These are phyloP conservation scores for Colletotrichum sp. DNA, from an alignment of 2,329 filamentous ascomycete species.

Conservation along the genomic window DNA sequence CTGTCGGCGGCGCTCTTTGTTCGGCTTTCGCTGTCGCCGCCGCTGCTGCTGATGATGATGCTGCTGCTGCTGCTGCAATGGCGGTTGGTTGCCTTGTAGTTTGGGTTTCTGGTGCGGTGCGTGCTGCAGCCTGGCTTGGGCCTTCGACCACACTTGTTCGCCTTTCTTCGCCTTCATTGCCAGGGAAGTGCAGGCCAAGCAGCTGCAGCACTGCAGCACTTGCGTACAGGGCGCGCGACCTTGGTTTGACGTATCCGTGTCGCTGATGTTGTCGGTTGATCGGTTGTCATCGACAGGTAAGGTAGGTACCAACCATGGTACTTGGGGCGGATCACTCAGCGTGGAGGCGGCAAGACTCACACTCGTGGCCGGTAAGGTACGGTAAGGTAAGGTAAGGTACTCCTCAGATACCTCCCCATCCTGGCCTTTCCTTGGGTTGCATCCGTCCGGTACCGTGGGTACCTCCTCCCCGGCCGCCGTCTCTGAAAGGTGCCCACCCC, in stretches of 20 bases:
- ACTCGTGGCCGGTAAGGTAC: neutral
- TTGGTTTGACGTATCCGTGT: neutral
- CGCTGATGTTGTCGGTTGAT: neutral
- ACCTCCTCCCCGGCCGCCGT: conserved; percentile 3
- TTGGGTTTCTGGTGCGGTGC: neutral
- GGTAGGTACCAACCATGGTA: neutral
- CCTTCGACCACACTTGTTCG: neutral
- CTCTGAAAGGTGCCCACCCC: neutral
- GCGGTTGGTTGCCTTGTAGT: neutral
- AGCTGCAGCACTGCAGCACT: neutral
- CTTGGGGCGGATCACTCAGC: neutral
- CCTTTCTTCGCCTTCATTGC: neutral
- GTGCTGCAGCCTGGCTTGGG: conserved; percentile 3
- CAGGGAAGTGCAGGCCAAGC: neutral
- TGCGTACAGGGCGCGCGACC: neutral
- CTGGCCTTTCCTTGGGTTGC: conserved; percentile 4
- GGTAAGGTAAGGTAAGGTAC: neutral
- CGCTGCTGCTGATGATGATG: neutral
- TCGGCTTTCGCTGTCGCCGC: neutral
- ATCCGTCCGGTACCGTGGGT: conserved; percentile 17
- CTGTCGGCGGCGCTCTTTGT: neutral
- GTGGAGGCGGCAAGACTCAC: neutral
- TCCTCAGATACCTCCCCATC: neutral
- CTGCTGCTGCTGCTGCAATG: neutral
- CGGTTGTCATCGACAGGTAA: neutral